Base-by-base conservation (phyloP, 306 rosid species). In the Alnus rubra region DNA sequence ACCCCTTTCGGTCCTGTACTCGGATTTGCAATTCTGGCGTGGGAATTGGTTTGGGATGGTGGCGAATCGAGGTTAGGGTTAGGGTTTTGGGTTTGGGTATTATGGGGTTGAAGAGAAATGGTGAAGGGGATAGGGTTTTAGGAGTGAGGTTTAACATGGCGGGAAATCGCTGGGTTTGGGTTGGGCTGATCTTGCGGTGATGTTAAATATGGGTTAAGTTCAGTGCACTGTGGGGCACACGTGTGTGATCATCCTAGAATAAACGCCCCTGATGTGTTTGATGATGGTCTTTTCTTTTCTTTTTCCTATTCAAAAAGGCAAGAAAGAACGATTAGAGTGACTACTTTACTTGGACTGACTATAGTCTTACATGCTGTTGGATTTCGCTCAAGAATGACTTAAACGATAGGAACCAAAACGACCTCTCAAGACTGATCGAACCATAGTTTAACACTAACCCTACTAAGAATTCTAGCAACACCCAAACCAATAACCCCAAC, bases 1-100 rank as follows among this genome's bases (percentile, higher is more conserved):
- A 10, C 88, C 97, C 73, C 98, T 81, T 78, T 95, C 97, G 2
- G 53, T 84, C 23, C 63, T 81, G 31, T 12, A 65, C 73, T 73
- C 82, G 15, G 72, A 73, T 55, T 79, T 70, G 52, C 44, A 77
- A 13, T 39, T 76, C 6, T 31, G 42, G 63, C 53, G 52, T 23
- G 58, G 64, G 0, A 9, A 18, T 73, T 10, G 23, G 77, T 37
- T 19, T 47, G 16, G 54, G 78, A 31, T 60, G 80, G 49, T 1
- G 7, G 75, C 18, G 60, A 71, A 48, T 78, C 79, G 71, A 75
- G 76, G 75, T 39, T 35, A 56, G 31, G 69, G 63, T 8, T 71
- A 44, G 67, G 85, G 84, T 76, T 58, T 69, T 5, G 48, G 71
- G 52, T 15, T 74, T 39, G 81, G 48, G 13, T 7, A 6, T 15